phyloP scores from a whole-genome alignment of 768 basidiomycete species.

The Naganishia onofrii region DNA sequence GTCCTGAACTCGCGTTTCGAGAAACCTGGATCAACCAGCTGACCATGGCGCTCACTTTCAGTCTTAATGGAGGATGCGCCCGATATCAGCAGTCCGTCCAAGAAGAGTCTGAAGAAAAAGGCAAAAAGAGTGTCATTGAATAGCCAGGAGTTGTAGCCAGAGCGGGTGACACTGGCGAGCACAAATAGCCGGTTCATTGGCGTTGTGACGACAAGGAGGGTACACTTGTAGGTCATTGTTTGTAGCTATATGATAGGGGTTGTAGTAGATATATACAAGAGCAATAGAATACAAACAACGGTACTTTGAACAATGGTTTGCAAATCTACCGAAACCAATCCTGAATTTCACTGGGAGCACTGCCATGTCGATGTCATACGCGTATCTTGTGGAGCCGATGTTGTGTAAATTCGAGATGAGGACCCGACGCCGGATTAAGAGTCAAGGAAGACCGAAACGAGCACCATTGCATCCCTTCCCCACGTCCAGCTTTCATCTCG shows the following conservation, averaged over 20 bases:
- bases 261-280: background rate
- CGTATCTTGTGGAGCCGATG: no score
- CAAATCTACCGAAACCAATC: background rate
- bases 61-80: background rate
- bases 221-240: background rate
- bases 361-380: no score
- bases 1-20: background rate
- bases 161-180: background rate
- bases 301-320: background rate
- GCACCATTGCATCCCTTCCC: background rate
- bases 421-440: background rate
- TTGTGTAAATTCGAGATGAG: no score
- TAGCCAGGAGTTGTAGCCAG: slow-evolving; percentile 2
- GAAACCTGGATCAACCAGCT: background rate
- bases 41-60: background rate
- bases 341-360: background rate
- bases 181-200: background rate
- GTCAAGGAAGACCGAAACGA: background rate
- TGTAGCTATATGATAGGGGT: slow-evolving; percentile 3
- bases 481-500: background rate
- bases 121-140: background rate
- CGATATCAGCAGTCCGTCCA: slow-evolving; percentile 10
- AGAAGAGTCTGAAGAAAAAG: slow-evolving; percentile 20
- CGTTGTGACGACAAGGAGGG: background rate
- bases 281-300: slow-evolving; percentile 3